Evolutionary conservation across 1,284 basidiomycete species (phyloP).

Genomic region (Boletus smithii): DNA sequence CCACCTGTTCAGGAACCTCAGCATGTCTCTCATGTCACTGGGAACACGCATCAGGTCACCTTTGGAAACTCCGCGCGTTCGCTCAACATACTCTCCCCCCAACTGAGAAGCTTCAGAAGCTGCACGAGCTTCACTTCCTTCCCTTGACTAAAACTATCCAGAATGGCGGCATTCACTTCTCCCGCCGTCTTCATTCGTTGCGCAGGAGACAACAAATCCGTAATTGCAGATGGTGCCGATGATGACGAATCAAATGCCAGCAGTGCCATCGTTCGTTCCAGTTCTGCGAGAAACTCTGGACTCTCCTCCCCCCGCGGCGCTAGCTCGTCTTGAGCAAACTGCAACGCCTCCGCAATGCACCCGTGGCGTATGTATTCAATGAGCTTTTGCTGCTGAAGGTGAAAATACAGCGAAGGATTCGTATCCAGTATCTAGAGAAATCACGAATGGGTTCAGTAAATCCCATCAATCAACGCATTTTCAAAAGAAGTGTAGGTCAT

Average conservation of each 20-base stretch:
- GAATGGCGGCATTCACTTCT: conserved; percentile 92
- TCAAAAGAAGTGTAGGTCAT: conserved; percentile 50
- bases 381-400: conserved; percentile 89
- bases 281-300: conserved; percentile 87
- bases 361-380: conserved; percentile 93
- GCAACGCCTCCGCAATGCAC: conserved; percentile 74
- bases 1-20: conserved; percentile 30
- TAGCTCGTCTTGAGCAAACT: conserved; percentile 90
- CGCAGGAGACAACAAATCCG: conserved; percentile 77
- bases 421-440: conserved; percentile 85
- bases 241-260: conserved; percentile 82
- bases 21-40: conserved; percentile 14
- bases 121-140: conserved; percentile 88
- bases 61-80: conserved; percentile 75
- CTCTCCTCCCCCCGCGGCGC: conserved; percentile 94
- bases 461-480: background rate
- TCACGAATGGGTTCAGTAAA: conserved; percentile 21
- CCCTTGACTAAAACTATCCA: conserved; percentile 88
- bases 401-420: conserved; percentile 87
- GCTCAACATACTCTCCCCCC: conserved; percentile 82
- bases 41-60: conserved; percentile 37
- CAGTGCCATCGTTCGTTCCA: conserved; percentile 94
- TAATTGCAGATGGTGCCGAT: conserved; percentile 62
- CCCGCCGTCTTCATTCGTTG: conserved; percentile 92
- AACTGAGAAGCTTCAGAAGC: conserved; percentile 81